Percentiles rank a stretch among this genome's conserved stretches.
These are phyloP conservation scores for Diaporthe eres DNA, from an alignment of 2,329 filamentous ascomycete genomes.

Conservation along the genomic window DNA sequence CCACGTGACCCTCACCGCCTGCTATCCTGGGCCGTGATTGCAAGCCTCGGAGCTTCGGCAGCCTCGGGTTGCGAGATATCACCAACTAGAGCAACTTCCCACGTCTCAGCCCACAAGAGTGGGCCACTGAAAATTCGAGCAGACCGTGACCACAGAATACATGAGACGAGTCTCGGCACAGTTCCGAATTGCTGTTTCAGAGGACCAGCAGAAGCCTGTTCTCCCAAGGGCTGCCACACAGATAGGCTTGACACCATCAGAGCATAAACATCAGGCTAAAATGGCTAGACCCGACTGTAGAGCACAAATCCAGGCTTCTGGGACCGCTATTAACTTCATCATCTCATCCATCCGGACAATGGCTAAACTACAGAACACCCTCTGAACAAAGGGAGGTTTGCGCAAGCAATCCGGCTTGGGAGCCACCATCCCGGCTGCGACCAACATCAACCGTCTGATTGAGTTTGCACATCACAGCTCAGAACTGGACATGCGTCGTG, in stretches of 20 bases:
- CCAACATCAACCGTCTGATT: not conserved
- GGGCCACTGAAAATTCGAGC: not conserved
- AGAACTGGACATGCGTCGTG: not conserved
- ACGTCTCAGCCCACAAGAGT: not conserved
- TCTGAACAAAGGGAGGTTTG: not conserved
- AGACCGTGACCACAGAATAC: not conserved
- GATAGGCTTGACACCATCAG: not conserved
- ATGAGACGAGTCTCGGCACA: not conserved
- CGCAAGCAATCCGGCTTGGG: not conserved
- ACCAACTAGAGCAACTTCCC: not conserved
- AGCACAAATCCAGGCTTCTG: not conserved
- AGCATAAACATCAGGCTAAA: not conserved
- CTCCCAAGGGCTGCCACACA: not conserved
- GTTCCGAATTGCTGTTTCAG: not conserved
- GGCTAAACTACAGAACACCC: not conserved
- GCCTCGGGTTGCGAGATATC: not conserved
- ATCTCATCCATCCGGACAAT: not conserved
- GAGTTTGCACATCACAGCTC: not conserved
- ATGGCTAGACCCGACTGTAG: not conserved
- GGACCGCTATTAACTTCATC: not conserved
- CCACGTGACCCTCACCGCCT: not conserved
- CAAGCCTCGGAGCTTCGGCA: not conserved
- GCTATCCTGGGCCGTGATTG: not conserved
- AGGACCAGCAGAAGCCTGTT: not conserved
- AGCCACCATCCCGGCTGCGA: not conserved